Evolutionary conservation across 2,329 filamentous ascomycete species (phyloP), one percentile per base, ranked within the genome.

Genomic region (Arthrobotrys musiformis): DNA sequence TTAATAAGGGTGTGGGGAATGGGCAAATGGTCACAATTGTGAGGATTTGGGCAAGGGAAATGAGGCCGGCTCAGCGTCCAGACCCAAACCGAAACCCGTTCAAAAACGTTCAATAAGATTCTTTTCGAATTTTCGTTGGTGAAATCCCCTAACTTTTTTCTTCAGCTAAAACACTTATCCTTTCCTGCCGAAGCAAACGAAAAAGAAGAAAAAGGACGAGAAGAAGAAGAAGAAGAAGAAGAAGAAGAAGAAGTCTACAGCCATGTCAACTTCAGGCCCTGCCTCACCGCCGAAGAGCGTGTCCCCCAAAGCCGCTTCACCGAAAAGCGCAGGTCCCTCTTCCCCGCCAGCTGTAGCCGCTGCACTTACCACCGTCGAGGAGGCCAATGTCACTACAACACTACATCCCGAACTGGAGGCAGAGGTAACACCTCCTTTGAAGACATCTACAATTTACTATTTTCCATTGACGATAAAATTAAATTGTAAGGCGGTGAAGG

Each of bases 361-460:
- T 19, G n/a, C n/a, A n/a, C n/a, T n/a, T n/a, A n/a, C n/a, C n/a
- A 50, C 56, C 19, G 35, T 58, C 28, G 28, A 64, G 15, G 58
- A 64, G 15, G 58, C 26, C 35, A 17, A 67, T 33, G 69, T 73
- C 46, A 66, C 69, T 58, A 73, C 69, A 2, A 73, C 61, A 30
- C 15, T 63, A 13, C 40, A 64, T 24, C 50, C 61, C 24, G 61
- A 37, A 22, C 60, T 73, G 19, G 69, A 73, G 33, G 50, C 69
- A 15, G 69, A 73, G 13, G 69, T 35, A 64, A 15, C 22, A 17
- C 28, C 37, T 4, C 37, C 40, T 46, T 15, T 11, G 13, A 19
- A n/a, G n/a, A n/a, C n/a, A n/a, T n/a, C n/a, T n/a, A n/a, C n/a
- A n/a, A n/a, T n/a, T n/a, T n/a, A n/a, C n/a, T n/a, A n/a, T n/a